phyloP scores from a whole-genome alignment of 176 grass and related monocot genomes.

The Carex scoparia region DNA sequence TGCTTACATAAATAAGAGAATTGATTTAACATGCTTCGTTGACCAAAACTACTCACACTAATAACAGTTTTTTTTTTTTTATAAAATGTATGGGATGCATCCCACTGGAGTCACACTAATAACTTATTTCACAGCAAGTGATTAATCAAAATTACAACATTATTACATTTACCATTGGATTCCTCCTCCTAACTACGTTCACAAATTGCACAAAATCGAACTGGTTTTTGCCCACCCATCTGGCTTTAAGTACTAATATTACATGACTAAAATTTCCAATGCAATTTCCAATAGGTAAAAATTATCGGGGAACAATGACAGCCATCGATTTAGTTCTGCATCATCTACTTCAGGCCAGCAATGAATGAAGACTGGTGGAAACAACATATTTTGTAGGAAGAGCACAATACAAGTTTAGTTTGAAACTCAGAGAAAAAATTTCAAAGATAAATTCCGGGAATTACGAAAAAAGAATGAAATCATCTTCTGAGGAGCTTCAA shows the following conservation, averaged over 20 bases:
- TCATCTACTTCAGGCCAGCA: background rate
- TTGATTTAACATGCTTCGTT: background rate
- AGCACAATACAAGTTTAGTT: background rate
- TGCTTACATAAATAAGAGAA: background rate
- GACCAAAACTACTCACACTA: background rate
- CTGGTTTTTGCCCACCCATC: background rate
- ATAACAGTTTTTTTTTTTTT: background rate
- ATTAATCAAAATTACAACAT: background rate
- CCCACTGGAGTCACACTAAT: background rate
- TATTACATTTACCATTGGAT: background rate
- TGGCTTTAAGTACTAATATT: background rate
- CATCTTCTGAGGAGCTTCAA: conserved; percentile 62
- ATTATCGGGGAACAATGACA: background rate
- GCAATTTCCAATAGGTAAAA: background rate
- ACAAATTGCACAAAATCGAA: background rate
- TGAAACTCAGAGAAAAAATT: background rate
- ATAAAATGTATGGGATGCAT: too few species aligned
- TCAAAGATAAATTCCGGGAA: background rate
- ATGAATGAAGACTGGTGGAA: background rate
- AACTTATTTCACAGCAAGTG: background rate
- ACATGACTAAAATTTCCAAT: background rate
- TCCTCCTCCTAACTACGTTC: background rate
- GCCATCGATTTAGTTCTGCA: background rate
- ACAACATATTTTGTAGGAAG: background rate
- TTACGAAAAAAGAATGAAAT: conserved; percentile 13